phyloP scores from a whole-genome alignment of 768 basidiomycete species.

The Strobilomyces confusus region DNA sequence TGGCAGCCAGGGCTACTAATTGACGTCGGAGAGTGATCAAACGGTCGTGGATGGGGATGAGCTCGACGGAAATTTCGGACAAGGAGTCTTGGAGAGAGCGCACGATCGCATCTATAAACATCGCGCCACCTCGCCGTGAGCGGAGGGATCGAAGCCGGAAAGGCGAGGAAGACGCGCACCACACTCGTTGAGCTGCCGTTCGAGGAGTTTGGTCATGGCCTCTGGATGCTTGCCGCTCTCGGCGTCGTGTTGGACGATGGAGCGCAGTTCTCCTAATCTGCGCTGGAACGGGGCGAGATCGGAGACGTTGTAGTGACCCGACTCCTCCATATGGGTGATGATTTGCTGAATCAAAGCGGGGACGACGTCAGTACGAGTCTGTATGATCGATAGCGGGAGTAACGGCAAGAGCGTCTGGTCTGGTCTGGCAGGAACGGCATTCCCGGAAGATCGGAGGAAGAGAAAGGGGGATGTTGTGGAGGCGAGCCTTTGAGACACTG shows the following conservation, averaged over 20 bases:
- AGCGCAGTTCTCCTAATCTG: slow-evolving; percentile 75
- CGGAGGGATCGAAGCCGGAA: background rate
- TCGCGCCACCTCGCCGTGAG: background rate
- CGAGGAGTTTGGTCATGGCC: slow-evolving; percentile 84
- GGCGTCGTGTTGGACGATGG: slow-evolving; percentile 80
- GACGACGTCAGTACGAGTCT: slow-evolving; percentile 26
- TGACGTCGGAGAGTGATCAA: slow-evolving; percentile 86
- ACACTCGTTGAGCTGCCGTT: slow-evolving; percentile 87
- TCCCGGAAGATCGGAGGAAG: slow-evolving; percentile 3
- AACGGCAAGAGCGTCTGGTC: slow-evolving; percentile 23
- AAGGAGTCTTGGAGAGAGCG: slow-evolving; percentile 78
- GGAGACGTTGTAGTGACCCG: slow-evolving; percentile 86
- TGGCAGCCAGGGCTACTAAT: slow-evolving; percentile 83
- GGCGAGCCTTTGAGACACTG: slow-evolving; percentile 35
- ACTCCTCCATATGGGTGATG: slow-evolving; percentile 93
- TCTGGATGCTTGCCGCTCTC: slow-evolving; percentile 80
- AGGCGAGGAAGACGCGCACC: slow-evolving; percentile 49
- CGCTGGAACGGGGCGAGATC: slow-evolving; percentile 86
- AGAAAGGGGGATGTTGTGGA: slow-evolving; percentile 1
- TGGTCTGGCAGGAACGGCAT: slow-evolving; percentile 18
- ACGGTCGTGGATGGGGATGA: slow-evolving; percentile 86
- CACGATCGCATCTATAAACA: slow-evolving; percentile 63
- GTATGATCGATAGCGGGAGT: slow-evolving; percentile 13
- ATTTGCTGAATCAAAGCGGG: slow-evolving; percentile 65
- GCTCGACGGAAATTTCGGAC: slow-evolving; percentile 82